Conservation (phyloP, 2,329 filamentous ascomycete species). For the Neoscytalidium dimidiatum region DNA sequence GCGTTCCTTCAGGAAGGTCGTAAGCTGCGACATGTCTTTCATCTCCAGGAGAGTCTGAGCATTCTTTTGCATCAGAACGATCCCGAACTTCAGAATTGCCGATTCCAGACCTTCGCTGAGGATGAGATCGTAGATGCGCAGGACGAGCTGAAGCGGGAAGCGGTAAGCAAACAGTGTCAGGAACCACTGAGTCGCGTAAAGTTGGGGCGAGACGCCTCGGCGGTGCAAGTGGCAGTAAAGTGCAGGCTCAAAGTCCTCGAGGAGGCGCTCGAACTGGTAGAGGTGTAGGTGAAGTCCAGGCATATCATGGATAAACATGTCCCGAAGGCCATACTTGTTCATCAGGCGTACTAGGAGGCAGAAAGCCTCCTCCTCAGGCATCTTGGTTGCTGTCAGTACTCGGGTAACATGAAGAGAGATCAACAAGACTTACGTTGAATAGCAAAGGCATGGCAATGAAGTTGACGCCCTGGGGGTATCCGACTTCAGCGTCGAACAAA, state of each 20-base stretch:
- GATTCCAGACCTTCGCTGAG: constrained; percentile 85
- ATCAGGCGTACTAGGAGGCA: constrained; percentile 89
- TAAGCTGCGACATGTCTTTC: constrained; percentile 88
- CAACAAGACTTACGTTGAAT: constrained; percentile 70
- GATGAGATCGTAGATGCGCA: constrained; percentile 95
- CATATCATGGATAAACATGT: constrained; percentile 96
- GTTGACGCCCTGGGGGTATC: constrained; percentile 93
- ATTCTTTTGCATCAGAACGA: constrained; percentile 97
- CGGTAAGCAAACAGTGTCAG: constrained; percentile 97
- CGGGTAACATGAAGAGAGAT: constrained; percentile 23
- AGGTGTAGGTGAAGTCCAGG: constrained; percentile 89
- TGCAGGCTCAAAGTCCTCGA: constrained; percentile 92
- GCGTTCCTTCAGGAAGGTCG: constrained; percentile 87
- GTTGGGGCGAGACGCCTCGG: constrained; percentile 81
- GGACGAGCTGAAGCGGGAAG: constrained; percentile 91
- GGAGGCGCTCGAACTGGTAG: constrained; percentile 89
- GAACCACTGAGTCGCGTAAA: constrained; percentile 99
- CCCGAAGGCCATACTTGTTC: constrained; percentile 92
- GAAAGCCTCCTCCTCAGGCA: constrained; percentile 97
- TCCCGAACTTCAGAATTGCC: constrained; percentile 90
- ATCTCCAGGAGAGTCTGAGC: constrained; percentile 74
- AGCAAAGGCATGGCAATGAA: constrained; percentile 95
- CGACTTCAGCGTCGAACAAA: constrained; percentile 88
- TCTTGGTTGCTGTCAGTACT: constrained; percentile 52
- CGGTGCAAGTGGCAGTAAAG: constrained; percentile 92